Percentiles rank a stretch among this genome's conserved stretches.
Conservation (phyloP, 345 rosid species). For the Trapa incisa region DNA sequence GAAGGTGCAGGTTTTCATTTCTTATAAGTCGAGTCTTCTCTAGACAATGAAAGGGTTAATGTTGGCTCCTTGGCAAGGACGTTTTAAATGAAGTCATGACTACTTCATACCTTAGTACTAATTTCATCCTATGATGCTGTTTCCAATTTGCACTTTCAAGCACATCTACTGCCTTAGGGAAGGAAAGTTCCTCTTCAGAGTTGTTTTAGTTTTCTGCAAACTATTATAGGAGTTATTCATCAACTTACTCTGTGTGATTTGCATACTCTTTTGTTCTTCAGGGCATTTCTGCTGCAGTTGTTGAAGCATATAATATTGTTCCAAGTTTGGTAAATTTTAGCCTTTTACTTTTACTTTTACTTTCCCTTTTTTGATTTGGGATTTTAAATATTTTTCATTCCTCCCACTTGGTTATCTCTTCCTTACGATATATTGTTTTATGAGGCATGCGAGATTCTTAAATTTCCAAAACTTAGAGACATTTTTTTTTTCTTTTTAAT, state of each 20-base stretch:
- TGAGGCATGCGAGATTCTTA: not conserved
- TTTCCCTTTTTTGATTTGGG: no score
- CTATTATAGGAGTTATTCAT: not conserved
- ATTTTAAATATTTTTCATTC: not conserved
- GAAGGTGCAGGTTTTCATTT: conserved; percentile 48
- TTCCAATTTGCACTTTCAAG: not conserved
- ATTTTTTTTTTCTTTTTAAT: not conserved
- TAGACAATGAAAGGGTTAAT: not conserved
- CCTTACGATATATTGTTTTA: not conserved
- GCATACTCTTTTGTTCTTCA: conserved; percentile 15
- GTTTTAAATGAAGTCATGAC: not conserved
- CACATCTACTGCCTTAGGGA: not conserved
- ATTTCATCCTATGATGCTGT: not conserved
- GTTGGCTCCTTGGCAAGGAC: not conserved
- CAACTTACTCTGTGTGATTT: conserved; percentile 8
- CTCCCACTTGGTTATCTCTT: not conserved
- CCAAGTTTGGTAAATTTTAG: conserved; percentile 58
- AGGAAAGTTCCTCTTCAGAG: not conserved
- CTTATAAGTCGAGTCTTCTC: not conserved
- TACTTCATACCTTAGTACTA: not conserved
- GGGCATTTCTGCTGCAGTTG: conserved; percentile 56
- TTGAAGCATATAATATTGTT: conserved; percentile 71
- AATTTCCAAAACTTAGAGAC: not conserved
- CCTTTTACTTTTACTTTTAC: not conserved
- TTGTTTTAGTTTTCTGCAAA: not conserved